Evolutionary conservation across 1,139 yeast species (phyloP).

Genomic region (Zygosaccharomyces pseudobailii): DNA sequence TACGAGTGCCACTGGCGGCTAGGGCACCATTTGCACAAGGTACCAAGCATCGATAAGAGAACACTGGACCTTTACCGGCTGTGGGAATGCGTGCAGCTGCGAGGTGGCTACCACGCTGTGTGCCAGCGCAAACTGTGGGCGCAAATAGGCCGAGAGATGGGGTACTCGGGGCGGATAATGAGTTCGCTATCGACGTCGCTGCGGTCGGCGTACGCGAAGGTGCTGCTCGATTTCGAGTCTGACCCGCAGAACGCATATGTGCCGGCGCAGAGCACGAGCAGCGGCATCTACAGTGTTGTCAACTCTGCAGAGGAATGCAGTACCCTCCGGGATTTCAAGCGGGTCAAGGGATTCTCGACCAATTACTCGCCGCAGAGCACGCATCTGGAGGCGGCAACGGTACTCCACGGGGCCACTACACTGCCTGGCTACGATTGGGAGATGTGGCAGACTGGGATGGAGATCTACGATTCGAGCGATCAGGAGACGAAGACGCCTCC

Average conservation of each 20-base stretch:
- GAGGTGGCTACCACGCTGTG: conserved; percentile 58
- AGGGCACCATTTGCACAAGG: conserved; percentile 23
- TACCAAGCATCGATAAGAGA: conserved; percentile 56
- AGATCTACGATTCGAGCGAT: conserved; percentile 38
- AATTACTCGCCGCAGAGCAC: conserved; percentile 26
- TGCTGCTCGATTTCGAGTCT: conserved; percentile 32
- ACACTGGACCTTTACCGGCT: conserved; percentile 52
- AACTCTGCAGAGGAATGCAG: conserved; percentile 45
- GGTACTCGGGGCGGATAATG: conserved; percentile 65
- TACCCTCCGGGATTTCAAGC: conserved; percentile 43
- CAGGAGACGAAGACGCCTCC: conserved; percentile 40
- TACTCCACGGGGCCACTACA: conserved; percentile 26
- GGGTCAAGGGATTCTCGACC: conserved; percentile 47
- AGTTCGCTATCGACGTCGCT: conserved; percentile 68
- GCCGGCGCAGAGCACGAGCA: background rate
- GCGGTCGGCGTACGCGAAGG: conserved; percentile 50
- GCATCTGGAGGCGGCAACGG: too few relatives aligned
- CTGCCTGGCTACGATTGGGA: conserved; percentile 36
- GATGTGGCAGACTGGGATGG: conserved; percentile 37
- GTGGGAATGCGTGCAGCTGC: conserved; percentile 45
- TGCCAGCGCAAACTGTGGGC: conserved; percentile 57
- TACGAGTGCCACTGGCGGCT: conserved; percentile 31
- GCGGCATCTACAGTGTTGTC: conserved; percentile 35
- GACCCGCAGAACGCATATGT: conserved; percentile 1
- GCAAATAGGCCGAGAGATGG: conserved; percentile 68